Evolutionary conservation across 177 flowering plant species (phyloP), one percentile per base, ranked within the genome.

Genomic region (Tripterygium wilfordii): DNA sequence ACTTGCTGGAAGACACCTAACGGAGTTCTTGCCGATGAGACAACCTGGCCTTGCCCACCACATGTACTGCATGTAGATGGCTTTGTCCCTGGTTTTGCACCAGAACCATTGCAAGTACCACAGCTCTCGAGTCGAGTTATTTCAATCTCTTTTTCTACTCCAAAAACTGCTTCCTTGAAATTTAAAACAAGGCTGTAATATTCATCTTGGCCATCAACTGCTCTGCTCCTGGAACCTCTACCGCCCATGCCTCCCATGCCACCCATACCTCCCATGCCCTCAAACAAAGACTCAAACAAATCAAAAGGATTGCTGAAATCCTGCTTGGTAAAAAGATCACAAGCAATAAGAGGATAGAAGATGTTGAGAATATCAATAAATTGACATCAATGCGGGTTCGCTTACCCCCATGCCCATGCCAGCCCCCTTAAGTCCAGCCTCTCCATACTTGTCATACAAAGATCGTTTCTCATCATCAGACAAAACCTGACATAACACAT

Each of bases 381-480:
- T 14, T 28, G 10, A 0, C 29, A 51, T 9, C 2, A n/a, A n/a
- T n/a, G n/a, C n/a, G n/a, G n/a, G n/a, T n/a, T n/a, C 20, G 61
- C 92, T 77, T 58, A 88, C 95, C 88, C 96, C 96, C 71, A 51
- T 76, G 48, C 91, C 96, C 77, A 76, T 69, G 26, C 92, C 89
- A 45, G 82, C 74, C 49, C 96, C 96, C 69, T 92, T 92, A 28
- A 88, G 79, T 19, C 96, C 96, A 52, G 90, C 96, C 68, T 92
- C 98, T 15, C 97, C 96, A 60, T 80, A 92, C 57, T 20, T 83
- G 63, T 92, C 98, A 66, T 92, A 92, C 13, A 92, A 53, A 27
- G 96, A 82, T 26, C 88, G 72, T 60, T 92, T 92, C 63, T 86
- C 86, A 67, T 88, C 96, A 75, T 92, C 98, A 8, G 98, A 92